Conservation (phyloP, 225 moss, liverwort and hornwort genomes). For the Physcomitrium patens region DNA sequence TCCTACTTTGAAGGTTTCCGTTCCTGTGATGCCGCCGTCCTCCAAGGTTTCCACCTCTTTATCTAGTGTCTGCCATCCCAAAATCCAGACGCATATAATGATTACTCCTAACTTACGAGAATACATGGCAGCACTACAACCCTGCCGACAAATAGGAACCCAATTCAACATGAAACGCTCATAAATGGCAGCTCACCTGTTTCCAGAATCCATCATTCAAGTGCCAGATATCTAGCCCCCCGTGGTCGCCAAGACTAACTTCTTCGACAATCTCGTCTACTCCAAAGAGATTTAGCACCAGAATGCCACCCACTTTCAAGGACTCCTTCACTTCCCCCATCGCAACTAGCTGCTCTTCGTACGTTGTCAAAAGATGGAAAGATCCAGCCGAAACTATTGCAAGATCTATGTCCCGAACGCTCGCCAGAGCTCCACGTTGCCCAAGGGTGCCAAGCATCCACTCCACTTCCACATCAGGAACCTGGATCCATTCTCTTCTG, state of each 20-base stretch:
- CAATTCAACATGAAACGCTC: neutral
- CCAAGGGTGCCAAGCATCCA: slow-evolving; percentile 41
- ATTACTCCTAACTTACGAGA: slow-evolving; percentile 10
- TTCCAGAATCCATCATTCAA: slow-evolving; percentile 58
- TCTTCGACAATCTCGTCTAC: slow-evolving; percentile 52
- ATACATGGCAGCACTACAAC: neutral
- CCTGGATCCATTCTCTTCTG: slow-evolving; percentile 37
- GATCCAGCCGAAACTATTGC: slow-evolving; percentile 52
- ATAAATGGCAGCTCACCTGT: slow-evolving; percentile 38
- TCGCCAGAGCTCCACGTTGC: slow-evolving; percentile 38
- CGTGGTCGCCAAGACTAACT: slow-evolving; percentile 43
- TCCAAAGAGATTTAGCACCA: slow-evolving; percentile 47
- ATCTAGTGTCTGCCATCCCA: slow-evolving; percentile 45
- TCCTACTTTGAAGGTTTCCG: slow-evolving; percentile 52
- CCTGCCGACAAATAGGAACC: slow-evolving; percentile 7
- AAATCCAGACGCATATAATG: slow-evolving; percentile 10
- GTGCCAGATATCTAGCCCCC: slow-evolving; percentile 52
- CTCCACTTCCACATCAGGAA: slow-evolving; percentile 43
- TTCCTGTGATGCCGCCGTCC: slow-evolving; percentile 50
- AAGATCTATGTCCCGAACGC: slow-evolving; percentile 37
- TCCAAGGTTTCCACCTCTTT: slow-evolving; percentile 42
- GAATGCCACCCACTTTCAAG: slow-evolving; percentile 38
- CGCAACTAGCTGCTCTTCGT: slow-evolving; percentile 42
- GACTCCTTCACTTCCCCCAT: slow-evolving; percentile 49
- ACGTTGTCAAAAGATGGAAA: slow-evolving; percentile 46